Evolutionary conservation across 441 rosid genomes (phyloP), one percentile per base, ranked within the genome.

Genomic region (Pelargonium fulgidum): DNA sequence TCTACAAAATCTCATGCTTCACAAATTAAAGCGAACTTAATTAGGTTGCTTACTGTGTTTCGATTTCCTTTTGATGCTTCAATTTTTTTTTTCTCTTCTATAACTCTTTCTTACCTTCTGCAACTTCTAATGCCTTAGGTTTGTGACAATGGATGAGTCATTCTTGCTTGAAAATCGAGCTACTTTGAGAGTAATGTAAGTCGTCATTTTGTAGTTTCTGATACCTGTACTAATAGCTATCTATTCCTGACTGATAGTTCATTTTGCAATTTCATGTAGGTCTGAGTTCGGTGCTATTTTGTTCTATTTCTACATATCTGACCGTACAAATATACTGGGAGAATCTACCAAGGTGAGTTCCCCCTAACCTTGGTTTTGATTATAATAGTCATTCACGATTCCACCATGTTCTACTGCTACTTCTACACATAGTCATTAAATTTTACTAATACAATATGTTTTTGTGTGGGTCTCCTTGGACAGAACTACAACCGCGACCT

Each of bases 401-500:
- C 44, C 14, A 19, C 42, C 12, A 58, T 69, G 19, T 47, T 36
- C 9, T 22, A 1, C 14, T 22, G 0, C 64, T 59, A 1, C 4
- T 22, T 22, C 24, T 0, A 22, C 22, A 58, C 8, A 8, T 58
- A 58, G 62, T 22, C 24, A 58, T 19, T 11, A 19, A 22, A 3
- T 59, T 61, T 4, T 24, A 24, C 4, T 19, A 16, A 17, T 56
- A 16, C 24, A 16, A 14, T 16, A 8, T 6, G 24, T 22, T 52
- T 24, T 70, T 73, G 33, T 69, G 22, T 58, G 75, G 41, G 62
- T 72, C 74, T 77, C 61, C 73, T 73, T 78, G 75, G 79, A 75
- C 92, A 95, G 99, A 82, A 71, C 58, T 95, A 92, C 96, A 87
- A 85, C 76, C 85, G 97, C 3, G 99, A 95, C 68, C 96, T 90